Conservation (phyloP, 192 early-diverging fungal genomes). For the Rhizoclosmatium globosum region DNA sequence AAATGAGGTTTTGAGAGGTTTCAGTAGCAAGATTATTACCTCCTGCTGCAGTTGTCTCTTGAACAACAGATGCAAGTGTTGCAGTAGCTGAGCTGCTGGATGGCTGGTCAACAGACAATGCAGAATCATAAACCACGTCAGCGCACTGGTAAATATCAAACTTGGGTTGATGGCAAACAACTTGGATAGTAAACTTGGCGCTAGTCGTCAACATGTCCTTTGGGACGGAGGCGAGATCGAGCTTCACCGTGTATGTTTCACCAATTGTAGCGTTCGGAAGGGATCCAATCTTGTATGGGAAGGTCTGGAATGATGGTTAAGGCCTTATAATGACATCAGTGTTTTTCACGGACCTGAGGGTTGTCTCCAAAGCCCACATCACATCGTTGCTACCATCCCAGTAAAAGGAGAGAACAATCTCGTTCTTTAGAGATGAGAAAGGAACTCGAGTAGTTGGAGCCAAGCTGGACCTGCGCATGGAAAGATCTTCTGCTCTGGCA, state of each 20-base stretch:
- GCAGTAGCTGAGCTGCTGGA: too few relatives aligned
- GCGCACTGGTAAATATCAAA: conserved; percentile 30
- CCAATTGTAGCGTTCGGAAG: conserved; percentile 8
- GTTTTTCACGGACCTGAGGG: conserved; percentile 16
- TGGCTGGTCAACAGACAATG: neutral
- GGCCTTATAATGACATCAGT: too few relatives aligned
- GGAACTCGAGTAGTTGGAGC: conserved; percentile 9
- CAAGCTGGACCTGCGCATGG: conserved; percentile 18
- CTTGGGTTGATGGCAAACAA: conserved; percentile 33
- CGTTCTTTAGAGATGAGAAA: conserved; percentile 15
- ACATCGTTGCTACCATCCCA: conserved; percentile 40
- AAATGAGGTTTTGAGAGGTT: too few relatives aligned
- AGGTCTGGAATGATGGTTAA: too few relatives aligned
- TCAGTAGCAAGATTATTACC: too few relatives aligned
- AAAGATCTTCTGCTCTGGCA: conserved; percentile 12
- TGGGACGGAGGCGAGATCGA: conserved; percentile 31
- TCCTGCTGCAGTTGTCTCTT: too few relatives aligned
- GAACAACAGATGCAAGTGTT: too few relatives aligned
- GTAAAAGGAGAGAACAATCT: conserved; percentile 19
- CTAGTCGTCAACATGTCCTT: neutral
- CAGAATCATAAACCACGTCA: neutral
- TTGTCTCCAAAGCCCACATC: conserved; percentile 34
- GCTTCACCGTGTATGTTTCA: conserved; percentile 9
- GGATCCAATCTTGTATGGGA: conserved; percentile 37
- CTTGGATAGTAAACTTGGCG: conserved; percentile 18